Base-by-base conservation (phyloP, 1,139 yeast genomes). In the Zhuliangozyma blackwelliae region DNA sequence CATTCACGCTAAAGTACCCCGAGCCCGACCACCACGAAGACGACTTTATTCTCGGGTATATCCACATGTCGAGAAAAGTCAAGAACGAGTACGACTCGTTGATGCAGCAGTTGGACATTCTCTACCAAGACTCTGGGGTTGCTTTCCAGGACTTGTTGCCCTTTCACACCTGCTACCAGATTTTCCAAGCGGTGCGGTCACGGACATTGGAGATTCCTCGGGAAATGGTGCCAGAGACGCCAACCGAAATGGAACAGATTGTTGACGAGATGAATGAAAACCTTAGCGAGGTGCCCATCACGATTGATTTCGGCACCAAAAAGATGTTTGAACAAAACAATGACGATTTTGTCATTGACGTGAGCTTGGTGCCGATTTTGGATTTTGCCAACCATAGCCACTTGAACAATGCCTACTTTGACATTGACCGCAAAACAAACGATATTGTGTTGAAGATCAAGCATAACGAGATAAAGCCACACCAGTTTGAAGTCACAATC, bases 381-480 rank as follows among this genome's bases (percentile, higher is more conserved):
- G 92, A 82, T 52, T 82, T 76, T 63, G 85, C 75, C 5, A 82
- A 82, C 50, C 92, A 82, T 51, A 59, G 58, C 32, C 59, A 55
- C 29, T 28, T 43, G 6, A 58, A 62, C 33, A 81, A 79, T 53
- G 74, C 84, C 0, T 69, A 64, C 45, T 82, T 80, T 57, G 92
- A 82, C 52, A 67, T 80, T 10, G 88, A 81, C 51, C 59, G 68
- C 19, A 31, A 39, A 0, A 68, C 61, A 3, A 56, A 62, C 2
- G 84, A 77, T 39, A 61, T 81, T 3, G 31, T 82, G 21, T 37
- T 61, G 33, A 47, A 39, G 59, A 52, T 36, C 27, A 45, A 41
- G 23, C 16, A 16, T 4, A 4, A 16, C 16, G 16, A 16, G 4
- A 59, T 47, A 9, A 62, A 51, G 22, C 52, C 47, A 1, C 38